Base-by-base conservation (phyloP, 495 filamentous ascomycete species). In the Daldinia bambusicola region DNA sequence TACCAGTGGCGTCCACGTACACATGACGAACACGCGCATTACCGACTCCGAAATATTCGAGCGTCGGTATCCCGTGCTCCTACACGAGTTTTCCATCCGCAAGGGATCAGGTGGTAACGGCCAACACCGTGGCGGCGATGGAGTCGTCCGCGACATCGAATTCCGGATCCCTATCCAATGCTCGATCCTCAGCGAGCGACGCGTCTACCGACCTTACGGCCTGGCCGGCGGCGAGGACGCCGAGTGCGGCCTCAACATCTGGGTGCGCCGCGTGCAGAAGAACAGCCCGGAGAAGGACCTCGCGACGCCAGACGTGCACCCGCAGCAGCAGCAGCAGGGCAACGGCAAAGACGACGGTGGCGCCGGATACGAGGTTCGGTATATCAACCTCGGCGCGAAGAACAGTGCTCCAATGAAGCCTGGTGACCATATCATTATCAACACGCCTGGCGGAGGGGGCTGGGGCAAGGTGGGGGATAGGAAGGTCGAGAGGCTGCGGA, bases 11-110 rank as follows among this genome's bases (percentile, higher is more conserved):
- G 93, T 98, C 50, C 95, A 99, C 76, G 91, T 89, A 20, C 95
- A 98, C 79, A 99, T 98, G 95, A 99, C 95, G n/a, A 99, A 99
- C 78, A 99, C 95, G 5, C 89, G 95, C 1, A 98, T 98, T 76
- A 99, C 95, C 1, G 95, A 99, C 80, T 86, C 93, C 0, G 95
- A 99, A 72, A 89, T 98, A n/a, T 94, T 99, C 72, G 95, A 99
- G 79, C 86, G 95, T 2, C 87, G 95, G 14, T 99, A 99, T 74
- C 95, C 95, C 0, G 92, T 97, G 2, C 75, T 98, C 13, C 84
- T 98, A 18, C 85, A 92, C 0, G 89, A 95, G 76, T 99, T 98
- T 76, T 88, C 88, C 2, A 84, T 98, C 26, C 83, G 95, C 0
- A 74, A 81, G 26, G 89, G 88, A 0, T 90, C 87, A 12, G 91